phyloP scores from a whole-genome alignment of 2,329 filamentous ascomycete species.

The Penicillium expansum region DNA sequence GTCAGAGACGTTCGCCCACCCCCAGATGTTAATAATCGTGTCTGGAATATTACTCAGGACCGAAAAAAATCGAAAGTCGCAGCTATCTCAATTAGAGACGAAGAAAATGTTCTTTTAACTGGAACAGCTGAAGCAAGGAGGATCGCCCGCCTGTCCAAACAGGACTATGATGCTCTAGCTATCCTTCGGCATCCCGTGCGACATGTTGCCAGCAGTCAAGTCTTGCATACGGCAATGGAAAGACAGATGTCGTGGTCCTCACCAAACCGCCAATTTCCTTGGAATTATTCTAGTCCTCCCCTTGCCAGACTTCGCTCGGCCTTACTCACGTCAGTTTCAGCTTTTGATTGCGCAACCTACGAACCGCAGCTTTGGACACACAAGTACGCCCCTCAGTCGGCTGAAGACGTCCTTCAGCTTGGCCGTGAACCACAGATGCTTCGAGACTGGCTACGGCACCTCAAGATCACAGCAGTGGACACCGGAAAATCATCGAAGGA shows the following conservation, averaged over 20 bases:
- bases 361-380: constrained; percentile 73
- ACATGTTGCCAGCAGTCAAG: constrained; percentile 30
- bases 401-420: constrained; percentile 71
- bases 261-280: neutral
- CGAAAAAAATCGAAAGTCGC: constrained; percentile 41
- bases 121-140: constrained; percentile 15
- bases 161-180: neutral
- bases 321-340: constrained; percentile 63
- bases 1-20: constrained; percentile 50
- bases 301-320: constrained; percentile 59
- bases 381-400: constrained; percentile 74
- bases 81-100: constrained; percentile 31
- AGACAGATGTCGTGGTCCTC: constrained; percentile 29
- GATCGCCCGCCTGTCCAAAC: neutral
- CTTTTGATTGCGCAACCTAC: constrained; percentile 76
- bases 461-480: constrained; percentile 75
- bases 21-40: neutral
- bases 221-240: constrained; percentile 29
- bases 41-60: constrained; percentile 12
- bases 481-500: constrained; percentile 48
- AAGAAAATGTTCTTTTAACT: constrained; percentile 34
- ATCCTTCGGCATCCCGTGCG: constrained; percentile 31
- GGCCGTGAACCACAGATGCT: constrained; percentile 69
- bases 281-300: constrained; percentile 52
- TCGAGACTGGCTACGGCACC: constrained; percentile 73